These are phyloP conservation scores for Stevia rebaudiana DNA, from an alignment of 140 eudicot genomes.

Conservation along the genomic window DNA sequence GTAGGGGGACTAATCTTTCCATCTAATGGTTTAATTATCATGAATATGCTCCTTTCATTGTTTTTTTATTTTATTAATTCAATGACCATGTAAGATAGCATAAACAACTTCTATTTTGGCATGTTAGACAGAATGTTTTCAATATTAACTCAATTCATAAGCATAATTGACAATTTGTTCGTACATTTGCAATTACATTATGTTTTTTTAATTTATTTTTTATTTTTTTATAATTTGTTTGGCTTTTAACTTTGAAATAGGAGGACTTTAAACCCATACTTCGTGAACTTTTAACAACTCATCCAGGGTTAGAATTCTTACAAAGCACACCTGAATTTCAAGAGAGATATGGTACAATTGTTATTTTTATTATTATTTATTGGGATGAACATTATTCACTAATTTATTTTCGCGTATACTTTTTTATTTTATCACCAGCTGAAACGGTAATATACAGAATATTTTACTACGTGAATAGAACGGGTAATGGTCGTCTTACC, in stretches of 20 bases:
- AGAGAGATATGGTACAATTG: slow-evolving; percentile 76
- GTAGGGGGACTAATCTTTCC: no score
- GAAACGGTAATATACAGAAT: slow-evolving; percentile 99
- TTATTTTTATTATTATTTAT: neutral
- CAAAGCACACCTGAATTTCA: slow-evolving; percentile 77
- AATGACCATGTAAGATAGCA: no score
- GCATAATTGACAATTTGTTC: neutral
- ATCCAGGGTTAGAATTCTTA: slow-evolving; percentile 42
- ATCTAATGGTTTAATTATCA: no score
- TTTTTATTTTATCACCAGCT: slow-evolving; percentile 46
- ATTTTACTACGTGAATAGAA: slow-evolving; percentile 87
- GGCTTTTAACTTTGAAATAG: slow-evolving; percentile 21
- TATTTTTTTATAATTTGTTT: no score
- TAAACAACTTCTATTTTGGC: no score
- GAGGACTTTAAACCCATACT: slow-evolving; percentile 42
- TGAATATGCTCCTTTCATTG: no score
- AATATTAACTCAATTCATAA: neutral
- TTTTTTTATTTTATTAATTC: no score
- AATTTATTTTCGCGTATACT: slow-evolving; percentile 1
- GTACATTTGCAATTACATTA: neutral
- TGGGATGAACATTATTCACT: neutral
- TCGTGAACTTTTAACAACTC: slow-evolving; percentile 37
- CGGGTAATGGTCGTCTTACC: slow-evolving; percentile 86
- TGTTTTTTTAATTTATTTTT: no score
- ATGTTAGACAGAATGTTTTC: no score